phyloP scores from a whole-genome alignment of 225 moss, liverwort and hornwort genomes.

The Rhytidiadelphus loreus region DNA sequence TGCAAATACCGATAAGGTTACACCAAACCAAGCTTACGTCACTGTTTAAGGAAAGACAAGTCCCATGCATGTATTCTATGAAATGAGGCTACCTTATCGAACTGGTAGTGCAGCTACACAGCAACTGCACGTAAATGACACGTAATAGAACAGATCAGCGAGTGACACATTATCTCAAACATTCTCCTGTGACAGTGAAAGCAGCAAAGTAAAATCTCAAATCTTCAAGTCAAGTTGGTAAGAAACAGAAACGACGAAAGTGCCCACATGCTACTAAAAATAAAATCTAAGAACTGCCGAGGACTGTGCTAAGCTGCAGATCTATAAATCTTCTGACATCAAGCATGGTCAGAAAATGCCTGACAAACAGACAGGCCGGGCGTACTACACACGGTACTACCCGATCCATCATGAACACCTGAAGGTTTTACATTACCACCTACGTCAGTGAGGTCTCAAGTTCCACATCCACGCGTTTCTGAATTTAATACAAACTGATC shows the following conservation, averaged over 20 bases:
- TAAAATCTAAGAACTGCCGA: not conserved
- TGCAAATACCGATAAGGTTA: not conserved
- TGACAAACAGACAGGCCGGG: not conserved
- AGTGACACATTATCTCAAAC: not conserved
- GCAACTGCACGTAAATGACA: not conserved
- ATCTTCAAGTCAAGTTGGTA: not conserved
- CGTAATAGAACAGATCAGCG: not conserved
- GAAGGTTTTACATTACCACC: not conserved
- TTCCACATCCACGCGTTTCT: not conserved
- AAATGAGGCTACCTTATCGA: not conserved
- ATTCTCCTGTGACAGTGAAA: not conserved
- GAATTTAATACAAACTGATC: not conserved
- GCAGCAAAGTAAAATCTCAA: not conserved
- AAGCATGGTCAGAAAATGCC: not conserved
- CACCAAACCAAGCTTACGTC: not conserved
- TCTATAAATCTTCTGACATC: not conserved
- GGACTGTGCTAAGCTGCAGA: not conserved
- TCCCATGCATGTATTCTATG: not conserved
- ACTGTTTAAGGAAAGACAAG: not conserved
- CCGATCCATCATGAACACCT: not conserved
- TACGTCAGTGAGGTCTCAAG: not conserved
- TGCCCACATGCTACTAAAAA: not conserved
- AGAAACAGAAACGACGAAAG: too few species aligned
- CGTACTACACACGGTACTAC: not conserved
- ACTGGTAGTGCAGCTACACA: not conserved